Base-by-base conservation (phyloP, 2,329 filamentous ascomycete genomes). In the Plenodomus tracheiphilus region DNA sequence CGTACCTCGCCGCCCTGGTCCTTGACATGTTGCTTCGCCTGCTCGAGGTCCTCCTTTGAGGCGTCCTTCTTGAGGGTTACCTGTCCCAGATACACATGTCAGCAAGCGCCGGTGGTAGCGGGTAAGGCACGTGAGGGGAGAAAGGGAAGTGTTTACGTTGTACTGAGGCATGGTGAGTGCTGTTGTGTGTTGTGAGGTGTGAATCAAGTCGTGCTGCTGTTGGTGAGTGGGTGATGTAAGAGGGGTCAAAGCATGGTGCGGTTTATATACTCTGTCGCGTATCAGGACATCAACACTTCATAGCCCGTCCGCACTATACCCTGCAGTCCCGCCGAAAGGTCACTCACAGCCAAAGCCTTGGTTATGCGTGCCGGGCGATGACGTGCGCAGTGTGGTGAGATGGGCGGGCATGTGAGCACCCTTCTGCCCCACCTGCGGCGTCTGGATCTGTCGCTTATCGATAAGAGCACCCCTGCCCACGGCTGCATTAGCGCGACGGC, bases 1-100 rank as follows among this genome's bases (percentile, higher is more conserved):
- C 22, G 5, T 15, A 32, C 28, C 28, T 84, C 85, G 70, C 91
- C 93, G 68, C 93, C 93, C 70, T 93, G 84, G 36, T 87, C 81
- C 51, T 72, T 76, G 62, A 86, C 88, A 50, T 86, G 77, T 71
- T 92, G 77, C 85, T 96, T 96, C 53, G 88, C 87, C 43, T 88
- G 91, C 41, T 85, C 77, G 58, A 96, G 79, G 68, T 95, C 79
- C 25, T 85, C 83, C 40, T 77, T 68, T 49, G 83, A 81, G 57
- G 87, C 85, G 54, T 85, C 83, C 35, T 85, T 78, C 75, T 94
- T 93, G 74, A 89, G 83, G 47, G 90, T 91, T 58, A 96, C 84
- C 91, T 96, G 36, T 4, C 1, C 11, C 4, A 15, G 6, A 11
- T 39, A 22, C 59, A 41, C 11, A 3, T 39, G 30, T 61, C 21